A percentile compares a stretch with the other conserved stretches of the same genome.
Conservation (phyloP, 495 filamentous ascomycete genomes). For the Penicillium simplicissimum region DNA sequence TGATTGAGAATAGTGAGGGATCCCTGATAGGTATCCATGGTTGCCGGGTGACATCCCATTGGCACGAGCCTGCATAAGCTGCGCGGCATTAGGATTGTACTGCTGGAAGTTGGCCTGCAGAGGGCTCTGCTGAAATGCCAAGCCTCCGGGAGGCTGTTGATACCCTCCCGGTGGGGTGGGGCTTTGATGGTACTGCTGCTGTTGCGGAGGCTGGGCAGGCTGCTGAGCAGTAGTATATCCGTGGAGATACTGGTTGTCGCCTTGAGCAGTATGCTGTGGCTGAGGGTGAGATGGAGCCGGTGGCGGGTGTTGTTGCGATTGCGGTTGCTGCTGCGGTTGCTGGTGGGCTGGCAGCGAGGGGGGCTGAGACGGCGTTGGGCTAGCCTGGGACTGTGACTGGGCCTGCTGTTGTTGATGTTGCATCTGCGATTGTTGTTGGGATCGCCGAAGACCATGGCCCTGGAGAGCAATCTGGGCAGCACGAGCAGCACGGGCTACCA, state of each 20-base stretch:
- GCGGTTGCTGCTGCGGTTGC: constrained; percentile 33
- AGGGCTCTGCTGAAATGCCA: constrained; percentile 46
- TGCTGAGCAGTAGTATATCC: constrained; percentile 34
- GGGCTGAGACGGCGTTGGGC: constrained; percentile 30
- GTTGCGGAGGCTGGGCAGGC: constrained; percentile 23
- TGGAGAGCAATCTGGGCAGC: constrained; percentile 57
- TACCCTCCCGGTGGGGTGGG: constrained; percentile 41
- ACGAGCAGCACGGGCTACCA: constrained; percentile 54
- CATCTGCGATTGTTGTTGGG: constrained; percentile 44
- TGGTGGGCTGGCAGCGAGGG: constrained; percentile 20
- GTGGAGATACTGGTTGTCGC: constrained; percentile 35
- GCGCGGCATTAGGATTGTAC: constrained; percentile 43
- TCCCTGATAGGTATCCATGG: constrained; percentile 51
- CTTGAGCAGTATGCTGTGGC: constrained; percentile 27
- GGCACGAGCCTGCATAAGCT: constrained; percentile 34
- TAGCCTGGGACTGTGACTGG: constrained; percentile 25
- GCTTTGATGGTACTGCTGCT: constrained; percentile 41
- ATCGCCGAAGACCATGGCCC: constrained; percentile 45
- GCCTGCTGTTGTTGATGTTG: constrained; percentile 33
- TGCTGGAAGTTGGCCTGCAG: constrained; percentile 49
- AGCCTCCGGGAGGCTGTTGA: constrained; percentile 35
- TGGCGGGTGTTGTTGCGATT: constrained; percentile 26
- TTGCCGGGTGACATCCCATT: constrained; percentile 39
- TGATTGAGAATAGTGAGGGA: constrained; percentile 66
- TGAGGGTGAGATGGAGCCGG: constrained; percentile 20